Percentiles rank a stretch among this genome's conserved stretches.
These are phyloP conservation scores for Candida sojae DNA, from an alignment of 1,139 yeast genomes.

Conservation along the genomic window DNA sequence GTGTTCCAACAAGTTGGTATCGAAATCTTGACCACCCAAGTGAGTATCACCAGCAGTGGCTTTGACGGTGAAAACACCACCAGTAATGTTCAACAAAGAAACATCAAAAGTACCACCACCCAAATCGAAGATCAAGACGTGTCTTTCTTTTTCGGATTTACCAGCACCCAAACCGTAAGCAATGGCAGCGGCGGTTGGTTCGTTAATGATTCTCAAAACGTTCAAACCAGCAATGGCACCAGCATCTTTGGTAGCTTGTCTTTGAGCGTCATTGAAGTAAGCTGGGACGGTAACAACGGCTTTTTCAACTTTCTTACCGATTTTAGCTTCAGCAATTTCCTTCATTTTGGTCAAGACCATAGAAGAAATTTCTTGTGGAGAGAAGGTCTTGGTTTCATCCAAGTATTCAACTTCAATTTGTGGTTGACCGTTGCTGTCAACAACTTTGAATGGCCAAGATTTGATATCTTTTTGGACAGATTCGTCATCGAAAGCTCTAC, in stretches of 20 bases:
- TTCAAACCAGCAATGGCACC: constrained; percentile 97
- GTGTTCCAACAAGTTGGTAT: constrained; percentile 92
- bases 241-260: constrained; percentile 98
- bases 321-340: constrained; percentile 96
- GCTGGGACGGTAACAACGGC: constrained; percentile 98
- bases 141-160: constrained; percentile 84
- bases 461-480: constrained; percentile 94
- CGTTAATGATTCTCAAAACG: constrained; percentile 95
- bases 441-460: constrained; percentile 96
- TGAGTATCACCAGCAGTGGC: constrained; percentile 99
- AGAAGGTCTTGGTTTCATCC: constrained; percentile 90
- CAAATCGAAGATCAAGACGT: constrained; percentile 90
- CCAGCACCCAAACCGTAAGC: constrained; percentile 98
- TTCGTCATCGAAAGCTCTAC: constrained; percentile 89
- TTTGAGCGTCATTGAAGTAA: constrained; percentile 95
- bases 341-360: constrained; percentile 98
- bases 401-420: constrained; percentile 90
- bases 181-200: constrained; percentile 98
- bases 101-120: constrained; percentile 99
- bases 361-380: constrained; percentile 96
- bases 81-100: constrained; percentile 93
- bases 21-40: constrained; percentile 99
- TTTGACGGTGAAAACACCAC: constrained; percentile 99
- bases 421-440: constrained; percentile 86
- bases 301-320: constrained; percentile 90